These are phyloP conservation scores for Lachnellula occidentalis DNA, from an alignment of 2,329 filamentous ascomycete species.

Conservation along the genomic window DNA sequence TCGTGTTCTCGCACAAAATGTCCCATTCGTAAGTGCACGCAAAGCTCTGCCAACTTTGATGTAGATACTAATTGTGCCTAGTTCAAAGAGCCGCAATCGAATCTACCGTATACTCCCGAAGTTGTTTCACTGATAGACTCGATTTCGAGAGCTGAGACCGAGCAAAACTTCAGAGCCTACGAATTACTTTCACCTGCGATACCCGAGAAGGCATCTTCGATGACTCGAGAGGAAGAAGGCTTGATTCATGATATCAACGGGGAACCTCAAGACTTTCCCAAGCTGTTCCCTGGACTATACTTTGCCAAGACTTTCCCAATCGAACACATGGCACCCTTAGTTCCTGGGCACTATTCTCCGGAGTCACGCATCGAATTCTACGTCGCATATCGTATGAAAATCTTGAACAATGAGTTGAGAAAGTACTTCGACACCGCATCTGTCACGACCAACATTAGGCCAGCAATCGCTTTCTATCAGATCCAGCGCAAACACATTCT, in stretches of 20 bases:
- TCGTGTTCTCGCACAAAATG: neutral
- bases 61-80: neutral
- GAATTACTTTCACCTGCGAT: slow-evolving; percentile 1
- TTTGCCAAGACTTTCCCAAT: slow-evolving; percentile 17
- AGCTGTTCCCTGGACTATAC: slow-evolving; percentile 8
- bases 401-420: slow-evolving; percentile 26
- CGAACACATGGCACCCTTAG: slow-evolving; percentile 13
- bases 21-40: neutral
- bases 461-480: slow-evolving; percentile 1
- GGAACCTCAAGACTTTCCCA: neutral
- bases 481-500: slow-evolving; percentile 4
- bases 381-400: slow-evolving; percentile 25
- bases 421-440: slow-evolving; percentile 17
- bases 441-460: slow-evolving; percentile 2
- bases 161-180: neutral
- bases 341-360: slow-evolving; percentile 21
- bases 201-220: neutral
- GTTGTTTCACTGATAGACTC: neutral
- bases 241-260: neutral
- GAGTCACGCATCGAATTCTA: slow-evolving; percentile 21
- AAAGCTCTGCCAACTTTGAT: neutral
- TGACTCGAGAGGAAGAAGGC: neutral
- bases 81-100: neutral
- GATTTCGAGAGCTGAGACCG: neutral
- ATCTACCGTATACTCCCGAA: neutral